Percentiles rank a stretch among this genome's conserved stretches.
phyloP scores from a whole-genome alignment of 139 green algal genomes.

The Dunaliella primolecta region DNA sequence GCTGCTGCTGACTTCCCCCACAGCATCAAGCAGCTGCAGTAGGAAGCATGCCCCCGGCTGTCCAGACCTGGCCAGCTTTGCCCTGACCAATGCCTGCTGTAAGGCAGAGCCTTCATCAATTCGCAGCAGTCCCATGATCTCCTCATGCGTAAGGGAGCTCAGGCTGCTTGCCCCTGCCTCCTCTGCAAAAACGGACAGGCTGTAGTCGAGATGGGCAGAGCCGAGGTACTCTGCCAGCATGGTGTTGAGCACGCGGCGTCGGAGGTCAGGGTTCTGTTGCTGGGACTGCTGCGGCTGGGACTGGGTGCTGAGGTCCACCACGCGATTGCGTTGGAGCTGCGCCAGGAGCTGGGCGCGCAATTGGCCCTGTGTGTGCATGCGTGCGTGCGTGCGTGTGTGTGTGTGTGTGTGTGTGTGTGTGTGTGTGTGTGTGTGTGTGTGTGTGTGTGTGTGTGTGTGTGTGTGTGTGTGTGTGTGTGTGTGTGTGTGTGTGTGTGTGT shows the following conservation, averaged over 20 bases:
- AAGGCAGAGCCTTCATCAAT: conserved; percentile 16
- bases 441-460: not conserved
- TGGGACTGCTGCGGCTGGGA: too few species aligned
- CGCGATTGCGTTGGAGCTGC: conserved; percentile 36
- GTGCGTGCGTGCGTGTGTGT: not conserved
- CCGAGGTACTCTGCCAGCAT: conserved; percentile 55
- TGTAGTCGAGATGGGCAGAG: conserved; percentile 37
- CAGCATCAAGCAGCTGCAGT: conserved; percentile 27
- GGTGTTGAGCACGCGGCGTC: conserved; percentile 36
- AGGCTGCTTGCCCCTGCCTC: conserved; percentile 31
- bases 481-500: conserved; percentile 1
- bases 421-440: not conserved
- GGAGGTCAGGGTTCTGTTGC: conserved; percentile 29
- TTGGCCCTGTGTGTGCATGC: conserved; percentile 28
- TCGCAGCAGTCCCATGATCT: conserved; percentile 34
- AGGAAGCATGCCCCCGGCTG: conserved; percentile 15
- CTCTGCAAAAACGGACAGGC: conserved; percentile 53
- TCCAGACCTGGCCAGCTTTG: conserved; percentile 4
- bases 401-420: not conserved
- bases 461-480: not conserved
- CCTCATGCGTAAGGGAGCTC: conserved; percentile 21
- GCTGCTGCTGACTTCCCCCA: conserved; percentile 10
- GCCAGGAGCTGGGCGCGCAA: conserved; percentile 44
- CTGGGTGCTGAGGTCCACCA: conserved; percentile 1
- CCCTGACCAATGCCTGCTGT: conserved; percentile 22